Evolutionary conservation across 2,329 filamentous ascomycete species (phyloP).

Genomic region (Stagonosporopsis cucurbitacearum): DNA sequence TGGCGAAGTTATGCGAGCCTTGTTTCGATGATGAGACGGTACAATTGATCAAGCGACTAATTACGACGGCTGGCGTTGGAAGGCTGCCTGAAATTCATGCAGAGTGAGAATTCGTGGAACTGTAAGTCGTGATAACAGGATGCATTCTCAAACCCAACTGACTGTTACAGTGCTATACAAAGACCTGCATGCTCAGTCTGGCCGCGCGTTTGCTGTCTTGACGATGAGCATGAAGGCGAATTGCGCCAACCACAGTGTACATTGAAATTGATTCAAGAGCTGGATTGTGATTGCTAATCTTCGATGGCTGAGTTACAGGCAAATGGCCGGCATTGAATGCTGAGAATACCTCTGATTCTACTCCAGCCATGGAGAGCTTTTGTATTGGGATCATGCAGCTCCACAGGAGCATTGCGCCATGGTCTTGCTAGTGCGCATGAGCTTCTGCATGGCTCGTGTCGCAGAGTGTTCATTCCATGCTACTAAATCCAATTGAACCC

Average conservation of each 20-base stretch:
- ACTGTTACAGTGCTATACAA: background rate
- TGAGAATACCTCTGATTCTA: background rate
- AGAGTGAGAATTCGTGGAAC: background rate
- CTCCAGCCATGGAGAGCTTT: background rate
- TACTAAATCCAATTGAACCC: conserved; percentile 6
- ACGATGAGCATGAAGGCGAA: background rate
- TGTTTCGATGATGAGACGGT: conserved; percentile 22
- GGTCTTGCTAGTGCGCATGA: background rate
- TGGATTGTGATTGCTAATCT: background rate
- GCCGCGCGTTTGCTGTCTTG: background rate
- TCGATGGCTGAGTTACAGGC: background rate
- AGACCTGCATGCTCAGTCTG: background rate
- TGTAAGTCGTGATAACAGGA: background rate
- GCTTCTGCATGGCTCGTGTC: background rate
- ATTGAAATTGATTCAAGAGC: background rate
- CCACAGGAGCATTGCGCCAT: background rate
- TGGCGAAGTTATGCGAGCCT: conserved; percentile 19
- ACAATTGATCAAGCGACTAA: conserved; percentile 17
- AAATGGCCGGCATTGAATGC: background rate
- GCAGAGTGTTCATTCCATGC: conserved; percentile 4
- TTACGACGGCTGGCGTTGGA: background rate
- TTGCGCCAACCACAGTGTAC: background rate
- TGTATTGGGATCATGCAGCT: background rate
- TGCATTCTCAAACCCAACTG: background rate
- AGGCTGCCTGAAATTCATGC: background rate